Base-by-base conservation (phyloP, 2,329 filamentous ascomycete species). In the Onygenales sp. region DNA sequence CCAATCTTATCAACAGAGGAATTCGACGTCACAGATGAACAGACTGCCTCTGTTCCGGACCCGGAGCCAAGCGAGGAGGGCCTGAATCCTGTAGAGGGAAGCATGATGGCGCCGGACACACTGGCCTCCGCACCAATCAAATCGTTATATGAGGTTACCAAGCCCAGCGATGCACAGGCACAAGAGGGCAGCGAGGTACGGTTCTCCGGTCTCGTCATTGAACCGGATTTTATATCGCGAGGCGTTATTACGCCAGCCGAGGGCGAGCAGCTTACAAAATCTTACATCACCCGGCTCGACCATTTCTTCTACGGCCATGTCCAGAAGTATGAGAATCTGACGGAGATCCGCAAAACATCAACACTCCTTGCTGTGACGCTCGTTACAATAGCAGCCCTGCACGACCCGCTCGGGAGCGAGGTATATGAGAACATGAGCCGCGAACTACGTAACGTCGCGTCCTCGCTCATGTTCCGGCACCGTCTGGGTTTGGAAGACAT, bases 361-460 rank as follows among this genome's bases (percentile, higher is more conserved):
- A 56, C 56, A 68, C 33, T 72, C 66, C 62, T 79, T 38, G 75
- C 76, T 3, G 74, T 77, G 14, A 73, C 74, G 6, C 66, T 75
- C 52, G 68, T 70, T 48, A 69, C 73, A 2, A 71, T 75, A 7
- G 68, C 72, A 11, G 75, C 77, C 2, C 67, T 80, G 17, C 78
- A 80, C 56, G 70, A 77, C 57, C 70, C 74, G 0, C 63, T 65
- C 43, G 74, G 74, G 56, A 74, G 74, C 54, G 65, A 68, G 5
- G 68, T 72, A 2, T 78, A 76, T 51, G 73, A 77, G 52, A 69
- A 67, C 6, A 78, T 77, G 61, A 77, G 72, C 55, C 72, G 72
- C 21, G 78, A 80, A 59, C 78, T 79, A 59, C 73, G 75, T 35
- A 71, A 70, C 21, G 61, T 80, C n/a, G 75, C 78, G 39, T 75